These are phyloP conservation scores for Euphorbia schlechtendalii DNA, from an alignment of 441 rosid species.

Conservation along the genomic window DNA sequence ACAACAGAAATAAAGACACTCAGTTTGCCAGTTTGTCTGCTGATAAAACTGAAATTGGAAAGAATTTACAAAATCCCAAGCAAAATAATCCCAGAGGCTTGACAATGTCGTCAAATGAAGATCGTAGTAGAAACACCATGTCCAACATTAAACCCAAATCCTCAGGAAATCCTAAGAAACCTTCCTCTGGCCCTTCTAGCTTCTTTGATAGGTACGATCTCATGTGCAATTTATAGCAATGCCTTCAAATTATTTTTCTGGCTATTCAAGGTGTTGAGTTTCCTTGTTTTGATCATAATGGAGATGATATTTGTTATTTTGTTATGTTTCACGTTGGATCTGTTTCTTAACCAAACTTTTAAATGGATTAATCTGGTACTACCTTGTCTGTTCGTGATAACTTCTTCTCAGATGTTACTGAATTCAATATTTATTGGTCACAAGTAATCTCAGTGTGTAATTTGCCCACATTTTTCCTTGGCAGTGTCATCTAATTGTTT, in stretches of 20 bases:
- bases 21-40: conserved; percentile 20
- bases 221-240: neutral
- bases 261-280: neutral
- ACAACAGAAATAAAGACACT: conserved; percentile 21
- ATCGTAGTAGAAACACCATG: conserved; percentile 22
- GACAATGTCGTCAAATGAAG: conserved; percentile 25
- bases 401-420: neutral
- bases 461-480: neutral
- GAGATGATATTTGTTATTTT: neutral
- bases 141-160: conserved; percentile 30
- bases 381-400: neutral
- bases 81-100: conserved; percentile 26
- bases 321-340: neutral
- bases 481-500: neutral
- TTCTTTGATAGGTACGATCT: conserved; percentile 74
- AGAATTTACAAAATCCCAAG: conserved; percentile 24
- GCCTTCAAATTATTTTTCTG: neutral
- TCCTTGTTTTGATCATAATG: neutral
- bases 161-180: conserved; percentile 42
- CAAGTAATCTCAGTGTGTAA: neutral
- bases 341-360: neutral
- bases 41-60: conserved; percentile 24
- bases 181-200: conserved; percentile 32
- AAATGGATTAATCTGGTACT: neutral
- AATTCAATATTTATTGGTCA: neutral